Evolutionary conservation across 2,329 filamentous ascomycete genomes (phyloP), one percentile per base, ranked within the genome.

Genomic region (Colletotrichum lupini): DNA sequence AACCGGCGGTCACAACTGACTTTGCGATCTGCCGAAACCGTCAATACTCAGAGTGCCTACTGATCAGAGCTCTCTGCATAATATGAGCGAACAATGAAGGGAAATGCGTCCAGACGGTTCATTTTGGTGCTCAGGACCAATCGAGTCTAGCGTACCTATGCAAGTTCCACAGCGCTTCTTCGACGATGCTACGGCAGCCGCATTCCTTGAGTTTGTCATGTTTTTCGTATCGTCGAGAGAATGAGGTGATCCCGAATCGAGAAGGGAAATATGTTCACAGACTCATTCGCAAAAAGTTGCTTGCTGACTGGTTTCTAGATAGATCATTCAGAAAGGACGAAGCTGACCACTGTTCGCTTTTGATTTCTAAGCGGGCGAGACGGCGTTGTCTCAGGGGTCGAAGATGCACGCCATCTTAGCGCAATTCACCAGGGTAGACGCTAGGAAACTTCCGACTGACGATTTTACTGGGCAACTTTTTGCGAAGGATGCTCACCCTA

Each of bases 1-100:
- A 37, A 5, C 6, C 61, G 57, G 7, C 75, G 72, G 59, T 79
- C 78, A 57, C 78, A 79, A 37, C 63, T 72, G 24, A 79, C 32
- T 60, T 75, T 78, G n/a, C 78, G 77, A 55, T 58, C 78, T 79
- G 11, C 7, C 19, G 7, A n/a, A n/a, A n/a, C 19, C 42, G 19
- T 49, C 42, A 19, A 4, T 49, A n/a, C 3, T 8, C 19, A 49
- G 37, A 19, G 3, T 42, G 2, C 37, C 16, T 6, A 6, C 12
- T 46, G 4, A n/a, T 49, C 19, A n/a, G 12, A 42, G 19, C 19
- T n/a, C 6, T 49, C 16, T 11, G 16, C 42, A 49, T n/a, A 49
- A 9, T 19, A 3, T 2, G 9, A 9, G 19, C 42, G 8, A 3
- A n/a, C 7, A 19, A 9, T 49, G 42, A 2, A n/a, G 19, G 42